These are phyloP conservation scores for Pythium rhizo-oryzae DNA, from an alignment of 352 stramenopile species.

Conservation along the genomic window DNA sequence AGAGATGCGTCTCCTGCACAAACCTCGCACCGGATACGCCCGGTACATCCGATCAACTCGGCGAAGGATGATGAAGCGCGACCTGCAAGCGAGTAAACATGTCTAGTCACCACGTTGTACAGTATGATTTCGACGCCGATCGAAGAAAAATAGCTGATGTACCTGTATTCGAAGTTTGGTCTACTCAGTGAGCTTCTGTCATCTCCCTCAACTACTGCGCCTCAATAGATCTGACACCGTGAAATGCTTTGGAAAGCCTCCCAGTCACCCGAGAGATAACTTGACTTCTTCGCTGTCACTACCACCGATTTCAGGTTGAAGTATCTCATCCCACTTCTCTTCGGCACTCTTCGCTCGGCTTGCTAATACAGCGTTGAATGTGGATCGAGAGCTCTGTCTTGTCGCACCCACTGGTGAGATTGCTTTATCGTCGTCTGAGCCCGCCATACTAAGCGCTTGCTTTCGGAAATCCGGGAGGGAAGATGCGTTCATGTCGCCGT, in stretches of 20 bases:
- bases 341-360: conserved; percentile 37
- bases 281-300: conserved; percentile 19
- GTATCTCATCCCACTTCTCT: conserved; percentile 80
- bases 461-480: background rate
- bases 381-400: background rate
- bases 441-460: background rate
- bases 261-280: background rate
- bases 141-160: background rate
- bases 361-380: conserved; percentile 20
- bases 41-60: conserved; percentile 5
- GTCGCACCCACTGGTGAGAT: background rate
- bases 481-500: background rate
- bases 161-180: background rate
- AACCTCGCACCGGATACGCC: conserved; percentile 7
- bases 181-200: background rate
- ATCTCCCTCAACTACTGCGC: too few species aligned
- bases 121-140: background rate
- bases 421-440: conserved; percentile 17
- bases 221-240: too few species aligned
- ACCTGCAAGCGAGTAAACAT: conserved; percentile 22
- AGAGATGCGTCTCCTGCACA: conserved; percentile 7
- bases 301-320: conserved; percentile 41
- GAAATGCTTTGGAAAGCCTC: background rate
- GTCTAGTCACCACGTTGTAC: background rate
- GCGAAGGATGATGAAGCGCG: conserved; percentile 33